Conservation (phyloP, 345 rosid genomes). For the Salix suchowensis region DNA sequence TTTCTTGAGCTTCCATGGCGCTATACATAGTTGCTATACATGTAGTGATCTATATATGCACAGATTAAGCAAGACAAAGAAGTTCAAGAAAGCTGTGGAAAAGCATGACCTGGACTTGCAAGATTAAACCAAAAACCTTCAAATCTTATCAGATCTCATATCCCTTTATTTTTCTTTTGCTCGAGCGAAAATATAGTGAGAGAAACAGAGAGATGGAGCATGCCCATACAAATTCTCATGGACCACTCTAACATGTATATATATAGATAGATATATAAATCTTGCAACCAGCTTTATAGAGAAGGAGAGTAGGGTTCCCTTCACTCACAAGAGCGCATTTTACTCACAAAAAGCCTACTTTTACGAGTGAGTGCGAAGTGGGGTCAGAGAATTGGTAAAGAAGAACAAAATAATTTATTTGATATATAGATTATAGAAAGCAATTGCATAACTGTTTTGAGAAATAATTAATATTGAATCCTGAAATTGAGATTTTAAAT, state of each 20-base stretch:
- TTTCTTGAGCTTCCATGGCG: conserved; percentile 63
- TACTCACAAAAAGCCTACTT: conserved; percentile 20
- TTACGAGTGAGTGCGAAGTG: conserved; percentile 46
- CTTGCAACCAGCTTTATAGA: conserved; percentile 50
- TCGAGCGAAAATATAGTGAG: conserved; percentile 7
- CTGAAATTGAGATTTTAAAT: no score
- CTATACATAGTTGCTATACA: neutral
- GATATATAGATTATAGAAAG: no score
- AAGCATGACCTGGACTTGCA: conserved; percentile 59
- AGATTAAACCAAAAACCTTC: neutral
- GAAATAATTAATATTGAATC: no score
- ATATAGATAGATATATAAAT: neutral
- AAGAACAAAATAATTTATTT: neutral
- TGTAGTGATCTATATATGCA: neutral
- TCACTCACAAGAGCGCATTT: conserved; percentile 17
- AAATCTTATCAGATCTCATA: conserved; percentile 29
- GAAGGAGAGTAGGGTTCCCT: conserved; percentile 35
- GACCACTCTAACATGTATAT: conserved; percentile 54
- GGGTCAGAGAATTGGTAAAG: conserved; percentile 20
- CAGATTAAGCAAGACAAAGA: conserved; percentile 10
- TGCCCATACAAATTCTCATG: conserved; percentile 29
- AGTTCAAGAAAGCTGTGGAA: conserved; percentile 98
- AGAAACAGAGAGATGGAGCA: conserved; percentile 9
- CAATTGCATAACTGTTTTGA: no score
- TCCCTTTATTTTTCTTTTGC: neutral